Evolutionary conservation across 176 grass and related monocot genomes (phyloP), one percentile per base, ranked within the genome.

Genomic region (Cocos nucifera): DNA sequence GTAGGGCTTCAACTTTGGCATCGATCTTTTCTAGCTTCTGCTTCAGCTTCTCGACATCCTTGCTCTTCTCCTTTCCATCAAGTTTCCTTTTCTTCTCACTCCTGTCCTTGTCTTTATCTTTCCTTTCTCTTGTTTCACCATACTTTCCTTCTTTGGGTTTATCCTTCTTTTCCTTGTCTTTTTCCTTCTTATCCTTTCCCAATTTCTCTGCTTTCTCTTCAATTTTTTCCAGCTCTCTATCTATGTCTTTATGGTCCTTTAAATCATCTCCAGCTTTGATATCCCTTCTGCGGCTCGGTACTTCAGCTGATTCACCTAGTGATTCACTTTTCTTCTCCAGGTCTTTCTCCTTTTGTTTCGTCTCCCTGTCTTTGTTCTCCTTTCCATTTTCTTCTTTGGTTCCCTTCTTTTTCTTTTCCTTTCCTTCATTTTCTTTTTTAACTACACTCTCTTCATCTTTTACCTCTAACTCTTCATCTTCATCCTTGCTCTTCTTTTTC

Each of bases 21-120:
- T 84, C 73, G 1, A 88, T 52, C 58, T 88, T 88, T 30, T 83
- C 79, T n/a, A 88, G 30, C 9, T 83, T 84, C 4, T 54, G 25
- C 67, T 73, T 84, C 29, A 88, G 72, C 63, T 80, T 88, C 3
- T 16, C 49, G 0, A 63, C 61, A 65, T 79, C 85, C 3, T 56
- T 69, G 0, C 4, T 54, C 49, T 84, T 82, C 75, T 88, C 75
- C 61, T 87, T 67, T 53, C 35, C 53, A 3, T 53, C 39, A 50
- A 65, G 72, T 35, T 80, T 56, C 66, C 79, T 66, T 53, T 79
- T 75, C 16, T 59, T n/a, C 15, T 54, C 65, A 57, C 56, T 66
- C 28, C 64, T 78, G 59, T 64, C 70, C 53, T 19, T 51, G 4
- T 30, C 39, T 2, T 63, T 54, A 6, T 32, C 35, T 2, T 69